phyloP scores from a whole-genome alignment of 1,139 yeast species.

The Protomyces macrosporus region DNA sequence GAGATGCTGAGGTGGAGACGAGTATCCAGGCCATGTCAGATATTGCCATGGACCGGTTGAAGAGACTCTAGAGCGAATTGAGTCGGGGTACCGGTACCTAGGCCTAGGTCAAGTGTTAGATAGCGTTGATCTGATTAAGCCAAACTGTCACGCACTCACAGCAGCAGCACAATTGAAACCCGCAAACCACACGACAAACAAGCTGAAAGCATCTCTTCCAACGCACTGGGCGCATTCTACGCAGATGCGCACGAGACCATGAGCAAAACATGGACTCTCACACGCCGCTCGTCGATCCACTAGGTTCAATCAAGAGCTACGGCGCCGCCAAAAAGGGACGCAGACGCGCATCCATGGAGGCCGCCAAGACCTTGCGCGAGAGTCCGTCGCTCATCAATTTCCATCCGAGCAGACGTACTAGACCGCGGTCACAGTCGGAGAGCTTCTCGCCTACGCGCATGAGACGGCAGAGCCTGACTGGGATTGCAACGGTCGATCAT shows the following conservation, averaged over 20 bases:
- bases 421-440: conserved; percentile 4
- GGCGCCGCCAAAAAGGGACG: conserved; percentile 18
- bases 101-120: no score
- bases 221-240: no score
- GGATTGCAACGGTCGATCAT: neutral
- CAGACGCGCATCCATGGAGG: conserved; percentile 10
- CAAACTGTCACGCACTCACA: no score
- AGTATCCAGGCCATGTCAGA: conserved; percentile 9
- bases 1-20: conserved; percentile 1
- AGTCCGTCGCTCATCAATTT: conserved; percentile 16
- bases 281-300: conserved; percentile 16
- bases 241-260: neutral
- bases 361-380: conserved; percentile 6
- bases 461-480: neutral
- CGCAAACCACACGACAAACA: no score
- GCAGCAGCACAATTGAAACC: no score
- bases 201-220: no score
- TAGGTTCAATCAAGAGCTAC: conserved; percentile 19
- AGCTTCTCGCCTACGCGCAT: conserved; percentile 5
- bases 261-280: neutral
- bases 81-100: no score
- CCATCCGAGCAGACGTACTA: conserved; percentile 10
- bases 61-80: no score
- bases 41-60: conserved; percentile 12
- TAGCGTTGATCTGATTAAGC: no score